Evolutionary conservation across 345 rosid species (phyloP).

Genomic region (Clausena lansium): DNA sequence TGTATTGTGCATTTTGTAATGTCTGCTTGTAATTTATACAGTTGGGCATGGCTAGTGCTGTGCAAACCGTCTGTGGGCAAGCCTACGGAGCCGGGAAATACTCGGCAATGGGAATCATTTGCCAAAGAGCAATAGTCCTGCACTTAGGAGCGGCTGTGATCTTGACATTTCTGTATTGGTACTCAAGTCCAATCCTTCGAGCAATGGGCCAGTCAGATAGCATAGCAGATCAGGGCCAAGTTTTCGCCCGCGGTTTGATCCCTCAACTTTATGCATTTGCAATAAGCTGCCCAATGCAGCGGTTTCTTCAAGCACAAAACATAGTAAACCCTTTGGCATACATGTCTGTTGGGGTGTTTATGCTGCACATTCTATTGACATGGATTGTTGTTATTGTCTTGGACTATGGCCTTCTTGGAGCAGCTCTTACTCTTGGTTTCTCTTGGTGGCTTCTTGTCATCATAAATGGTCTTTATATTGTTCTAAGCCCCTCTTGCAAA

Average conservation of each 20-base stretch:
- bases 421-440: constrained; percentile 60
- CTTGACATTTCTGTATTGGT: constrained; percentile 72
- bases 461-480: constrained; percentile 51
- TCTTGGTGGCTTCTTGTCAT: constrained; percentile 83
- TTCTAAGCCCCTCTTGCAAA: constrained; percentile 65
- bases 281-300: constrained; percentile 75
- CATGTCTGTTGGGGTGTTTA: constrained; percentile 71
- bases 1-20: background rate
- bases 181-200: constrained; percentile 48
- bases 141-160: constrained; percentile 71
- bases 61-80: constrained; percentile 94
- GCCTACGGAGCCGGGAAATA: constrained; percentile 83
- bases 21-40: constrained; percentile 6
- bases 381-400: constrained; percentile 59
- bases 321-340: constrained; percentile 87
- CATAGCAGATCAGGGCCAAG: constrained; percentile 66
- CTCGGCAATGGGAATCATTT: constrained; percentile 74
- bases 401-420: constrained; percentile 67
- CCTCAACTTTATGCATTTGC: constrained; percentile 87
- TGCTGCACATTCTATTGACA: constrained; percentile 60
- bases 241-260: constrained; percentile 72
- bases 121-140: constrained; percentile 86
- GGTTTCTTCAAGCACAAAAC: constrained; percentile 96
- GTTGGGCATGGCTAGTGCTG: constrained; percentile 98
- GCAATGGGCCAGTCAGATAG: constrained; percentile 61